Evolutionary conservation across 108 stramenopile species (phyloP).

Genomic region (Chaetoceros muelleri): DNA sequence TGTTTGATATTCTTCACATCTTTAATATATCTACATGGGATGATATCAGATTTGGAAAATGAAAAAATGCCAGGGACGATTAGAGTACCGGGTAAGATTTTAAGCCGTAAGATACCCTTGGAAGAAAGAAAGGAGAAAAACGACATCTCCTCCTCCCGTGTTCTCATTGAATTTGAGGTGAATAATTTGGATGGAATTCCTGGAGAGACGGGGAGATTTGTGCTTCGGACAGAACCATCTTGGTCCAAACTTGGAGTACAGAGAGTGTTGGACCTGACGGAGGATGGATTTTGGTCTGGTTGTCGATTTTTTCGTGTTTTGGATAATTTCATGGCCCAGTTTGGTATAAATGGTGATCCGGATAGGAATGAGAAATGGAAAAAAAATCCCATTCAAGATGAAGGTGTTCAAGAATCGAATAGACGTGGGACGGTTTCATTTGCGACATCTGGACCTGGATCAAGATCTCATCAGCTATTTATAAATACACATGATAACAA

Average conservation of each 20-base stretch:
- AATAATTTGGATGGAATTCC: slow-evolving; percentile 54
- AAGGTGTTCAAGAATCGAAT: slow-evolving; percentile 73
- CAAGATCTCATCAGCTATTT: slow-evolving; percentile 83
- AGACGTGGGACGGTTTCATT: slow-evolving; percentile 66
- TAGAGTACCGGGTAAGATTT: background rate
- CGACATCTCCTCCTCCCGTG: background rate
- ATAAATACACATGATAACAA: slow-evolving; percentile 73
- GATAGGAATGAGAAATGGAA: slow-evolving; percentile 57
- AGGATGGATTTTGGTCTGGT: slow-evolving; percentile 46
- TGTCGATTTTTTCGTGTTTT: slow-evolving; percentile 86
- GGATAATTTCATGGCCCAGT: slow-evolving; percentile 84
- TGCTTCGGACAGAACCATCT: slow-evolving; percentile 52
- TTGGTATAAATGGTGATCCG: slow-evolving; percentile 84
- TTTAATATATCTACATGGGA: slow-evolving; percentile 6
- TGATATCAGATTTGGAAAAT: slow-evolving; percentile 7
- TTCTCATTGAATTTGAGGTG: slow-evolving; percentile 50
- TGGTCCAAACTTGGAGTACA: slow-evolving; percentile 74
- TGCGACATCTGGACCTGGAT: slow-evolving; percentile 73
- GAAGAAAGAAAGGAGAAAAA: slow-evolving; percentile 3
- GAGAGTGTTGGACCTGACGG: slow-evolving; percentile 34
- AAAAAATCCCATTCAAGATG: slow-evolving; percentile 48
- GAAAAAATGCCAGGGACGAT: slow-evolving; percentile 12
- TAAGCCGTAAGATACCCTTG: background rate
- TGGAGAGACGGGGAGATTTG: slow-evolving; percentile 49
- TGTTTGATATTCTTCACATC: background rate